phyloP scores from a whole-genome alignment of 2,329 filamentous ascomycete genomes.

The Colletotrichum sansevieriae region DNA sequence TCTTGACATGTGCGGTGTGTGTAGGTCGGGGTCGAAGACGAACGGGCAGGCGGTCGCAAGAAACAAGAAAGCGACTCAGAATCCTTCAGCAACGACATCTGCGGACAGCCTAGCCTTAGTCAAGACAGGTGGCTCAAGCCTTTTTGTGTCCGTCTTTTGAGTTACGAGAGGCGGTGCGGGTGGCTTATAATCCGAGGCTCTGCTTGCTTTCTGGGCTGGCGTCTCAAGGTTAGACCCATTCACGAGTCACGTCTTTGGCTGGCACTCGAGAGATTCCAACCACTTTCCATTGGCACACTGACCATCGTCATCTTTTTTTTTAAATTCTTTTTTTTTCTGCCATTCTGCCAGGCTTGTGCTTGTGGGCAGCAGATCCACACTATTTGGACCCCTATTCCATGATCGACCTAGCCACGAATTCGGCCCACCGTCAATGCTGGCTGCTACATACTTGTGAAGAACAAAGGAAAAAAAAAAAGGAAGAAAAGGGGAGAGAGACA shows the following conservation, averaged over 20 bases:
- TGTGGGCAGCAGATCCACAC: constrained; percentile 19
- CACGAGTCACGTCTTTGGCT: constrained; percentile 33
- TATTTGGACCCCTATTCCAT: constrained; percentile 39
- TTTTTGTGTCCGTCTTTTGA: constrained; percentile 6
- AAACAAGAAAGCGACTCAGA: background rate
- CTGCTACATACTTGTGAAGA: background rate
- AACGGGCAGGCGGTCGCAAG: background rate
- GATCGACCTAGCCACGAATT: constrained; percentile 26
- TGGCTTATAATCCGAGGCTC: constrained; percentile 13
- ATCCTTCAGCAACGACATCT: background rate
- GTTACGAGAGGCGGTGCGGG: constrained; percentile 23
- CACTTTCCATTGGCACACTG: constrained; percentile 21
- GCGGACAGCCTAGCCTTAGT: background rate
- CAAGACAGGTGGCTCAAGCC: background rate
- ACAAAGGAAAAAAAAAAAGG: constrained; percentile 6
- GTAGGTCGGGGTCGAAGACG: background rate
- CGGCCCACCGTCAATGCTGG: constrained; percentile 21
- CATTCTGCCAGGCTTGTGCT: constrained; percentile 18
- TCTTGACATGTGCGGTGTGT: constrained; percentile 6
- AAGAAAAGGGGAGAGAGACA: constrained; percentile 28
- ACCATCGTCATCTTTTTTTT: background rate
- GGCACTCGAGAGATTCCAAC: constrained; percentile 25
- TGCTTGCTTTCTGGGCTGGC: constrained; percentile 6
- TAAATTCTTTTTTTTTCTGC: constrained; percentile 6
- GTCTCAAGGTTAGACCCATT: constrained; percentile 23